These are phyloP conservation scores for Populus hybrid DNA, from an alignment of 441 rosid species.

Conservation along the genomic window DNA sequence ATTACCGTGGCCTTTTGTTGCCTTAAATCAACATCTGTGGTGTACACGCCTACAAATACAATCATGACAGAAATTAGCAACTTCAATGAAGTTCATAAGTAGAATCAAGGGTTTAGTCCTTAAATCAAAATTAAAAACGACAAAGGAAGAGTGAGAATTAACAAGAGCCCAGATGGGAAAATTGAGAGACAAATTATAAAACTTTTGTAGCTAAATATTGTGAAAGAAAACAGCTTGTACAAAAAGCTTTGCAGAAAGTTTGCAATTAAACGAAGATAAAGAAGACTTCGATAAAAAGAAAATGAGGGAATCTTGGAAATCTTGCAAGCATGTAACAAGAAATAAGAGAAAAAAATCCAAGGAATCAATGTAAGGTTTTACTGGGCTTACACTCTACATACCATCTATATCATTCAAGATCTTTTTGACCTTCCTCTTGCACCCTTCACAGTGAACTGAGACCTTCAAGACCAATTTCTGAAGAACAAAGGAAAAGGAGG, in stretches of 20 bases:
- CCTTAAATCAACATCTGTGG: constrained; percentile 52
- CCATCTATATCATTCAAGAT: constrained; percentile 61
- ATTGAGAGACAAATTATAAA: neutral
- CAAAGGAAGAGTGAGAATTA: neutral
- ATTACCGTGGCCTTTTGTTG: constrained; percentile 65
- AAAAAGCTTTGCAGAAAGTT: too few relatives aligned
- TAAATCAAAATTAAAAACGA: too few relatives aligned
- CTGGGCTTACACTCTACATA: constrained; percentile 13
- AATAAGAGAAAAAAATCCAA: neutral
- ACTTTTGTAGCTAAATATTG: neutral
- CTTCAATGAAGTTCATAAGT: neutral
- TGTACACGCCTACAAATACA: constrained; percentile 56
- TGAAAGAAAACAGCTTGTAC: neutral
- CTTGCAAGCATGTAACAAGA: neutral
- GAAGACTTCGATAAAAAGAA: too few relatives aligned
- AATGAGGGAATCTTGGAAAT: too few relatives aligned
- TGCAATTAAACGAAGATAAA: too few relatives aligned
- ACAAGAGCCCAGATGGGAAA: neutral
- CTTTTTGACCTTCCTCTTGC: constrained; percentile 70
- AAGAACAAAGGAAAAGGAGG: constrained; percentile 4
- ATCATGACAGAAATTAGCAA: neutral
- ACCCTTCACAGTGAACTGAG: constrained; percentile 76
- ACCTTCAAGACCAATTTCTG: constrained; percentile 64
- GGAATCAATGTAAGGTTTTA: neutral
- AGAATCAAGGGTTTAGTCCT: neutral